Conservation (phyloP, 768 basidiomycete genomes). For the Auricularia sp. region DNA sequence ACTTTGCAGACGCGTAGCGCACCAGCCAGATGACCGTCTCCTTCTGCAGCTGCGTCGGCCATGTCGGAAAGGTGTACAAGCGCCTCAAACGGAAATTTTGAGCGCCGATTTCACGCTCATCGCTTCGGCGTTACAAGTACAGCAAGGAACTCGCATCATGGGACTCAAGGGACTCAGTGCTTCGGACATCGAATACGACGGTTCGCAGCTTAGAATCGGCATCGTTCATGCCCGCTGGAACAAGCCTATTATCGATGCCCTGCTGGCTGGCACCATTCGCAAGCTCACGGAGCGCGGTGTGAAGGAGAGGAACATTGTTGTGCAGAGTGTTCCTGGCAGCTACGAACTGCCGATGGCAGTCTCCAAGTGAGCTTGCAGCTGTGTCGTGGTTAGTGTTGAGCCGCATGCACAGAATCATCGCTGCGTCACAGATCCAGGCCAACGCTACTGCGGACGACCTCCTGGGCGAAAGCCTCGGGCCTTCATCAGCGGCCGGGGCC, state of each 20-base stretch:
- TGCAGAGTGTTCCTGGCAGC: constrained; percentile 89
- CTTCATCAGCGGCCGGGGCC: constrained; percentile 21
- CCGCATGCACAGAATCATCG: constrained; percentile 55
- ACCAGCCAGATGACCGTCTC: constrained; percentile 1
- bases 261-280: constrained; percentile 66
- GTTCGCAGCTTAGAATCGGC: constrained; percentile 70
- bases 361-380: constrained; percentile 51
- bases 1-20: not conserved
- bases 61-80: not conserved
- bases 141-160: constrained; percentile 12
- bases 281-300: constrained; percentile 83
- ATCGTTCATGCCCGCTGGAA: constrained; percentile 99
- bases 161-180: constrained; percentile 70
- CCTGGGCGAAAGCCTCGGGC: constrained; percentile 47
- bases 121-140: not conserved
- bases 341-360: constrained; percentile 86
- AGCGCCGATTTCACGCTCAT: constrained; percentile 1
- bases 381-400: constrained; percentile 2
- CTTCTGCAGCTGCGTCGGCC: not conserved
- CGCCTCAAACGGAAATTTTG: constrained; percentile 6
- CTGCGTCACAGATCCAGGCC: constrained; percentile 75
- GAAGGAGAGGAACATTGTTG: constrained; percentile 77
- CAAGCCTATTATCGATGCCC: constrained; percentile 70
- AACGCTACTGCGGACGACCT: constrained; percentile 73
- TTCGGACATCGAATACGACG: constrained; percentile 58